A percentile compares a stretch with the other conserved stretches of the same genome.
These are phyloP conservation scores for Cladorrhinum samala DNA, from an alignment of 495 filamentous ascomycete genomes.

Conservation along the genomic window DNA sequence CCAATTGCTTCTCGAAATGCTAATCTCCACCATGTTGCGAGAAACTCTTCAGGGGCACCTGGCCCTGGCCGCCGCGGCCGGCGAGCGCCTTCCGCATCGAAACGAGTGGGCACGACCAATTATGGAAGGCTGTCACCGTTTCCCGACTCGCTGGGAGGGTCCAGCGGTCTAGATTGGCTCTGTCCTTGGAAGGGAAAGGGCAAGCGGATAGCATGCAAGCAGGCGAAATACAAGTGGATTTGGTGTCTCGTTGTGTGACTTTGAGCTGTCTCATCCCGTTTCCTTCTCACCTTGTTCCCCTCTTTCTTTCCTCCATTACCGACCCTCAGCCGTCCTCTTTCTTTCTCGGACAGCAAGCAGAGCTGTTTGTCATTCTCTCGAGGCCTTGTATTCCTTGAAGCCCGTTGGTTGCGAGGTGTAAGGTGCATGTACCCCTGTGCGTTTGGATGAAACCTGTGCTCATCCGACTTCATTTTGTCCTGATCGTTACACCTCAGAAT, in stretches of 20 bases:
- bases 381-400: too few relatives aligned
- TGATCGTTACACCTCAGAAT: too few relatives aligned
- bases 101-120: too few relatives aligned
- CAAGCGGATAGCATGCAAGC: background rate
- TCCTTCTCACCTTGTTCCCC: background rate
- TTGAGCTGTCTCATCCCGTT: slow-evolving; percentile 3
- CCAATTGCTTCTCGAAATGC: background rate
- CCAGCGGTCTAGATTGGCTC: background rate
- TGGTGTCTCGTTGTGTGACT: slow-evolving; percentile 3
- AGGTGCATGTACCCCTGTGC: too few relatives aligned
- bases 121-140: background rate
- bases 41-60: slow-evolving; percentile 3
- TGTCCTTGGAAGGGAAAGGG: background rate
- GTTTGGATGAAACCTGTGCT: too few relatives aligned
- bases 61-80: background rate
- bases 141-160: too few relatives aligned
- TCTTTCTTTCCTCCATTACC: background rate
- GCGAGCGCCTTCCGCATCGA: background rate
- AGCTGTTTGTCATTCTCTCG: too few relatives aligned
- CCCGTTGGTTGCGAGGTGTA: too few relatives aligned
- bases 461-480: too few relatives aligned
- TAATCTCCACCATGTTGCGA: background rate
- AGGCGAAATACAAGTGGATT: background rate
- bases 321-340: background rate
- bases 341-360: too few relatives aligned